Conservation (phyloP, 768 basidiomycete genomes). For the Hebeloma cylindrosporum region DNA sequence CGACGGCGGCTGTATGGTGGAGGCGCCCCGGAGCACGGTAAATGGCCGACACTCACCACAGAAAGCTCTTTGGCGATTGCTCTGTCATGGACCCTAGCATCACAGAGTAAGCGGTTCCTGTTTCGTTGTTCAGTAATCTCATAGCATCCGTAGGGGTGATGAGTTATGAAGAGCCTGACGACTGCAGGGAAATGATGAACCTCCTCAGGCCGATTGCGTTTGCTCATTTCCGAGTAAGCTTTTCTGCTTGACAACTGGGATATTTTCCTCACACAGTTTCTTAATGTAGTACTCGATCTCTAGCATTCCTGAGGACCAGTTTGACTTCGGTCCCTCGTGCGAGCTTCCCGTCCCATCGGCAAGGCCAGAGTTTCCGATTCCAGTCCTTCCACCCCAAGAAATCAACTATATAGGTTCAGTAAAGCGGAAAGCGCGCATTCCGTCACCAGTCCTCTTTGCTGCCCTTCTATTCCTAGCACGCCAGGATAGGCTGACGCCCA, state of each 20-base stretch:
- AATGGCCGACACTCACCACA: constrained; percentile 51
- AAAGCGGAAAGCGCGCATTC: constrained; percentile 32
- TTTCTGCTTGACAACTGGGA: constrained; percentile 14
- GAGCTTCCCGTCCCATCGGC: neutral
- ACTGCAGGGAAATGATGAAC: constrained; percentile 32
- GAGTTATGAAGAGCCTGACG: constrained; percentile 32
- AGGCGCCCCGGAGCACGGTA: constrained; percentile 36
- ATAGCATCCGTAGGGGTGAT: constrained; percentile 28
- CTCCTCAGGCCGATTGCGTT: constrained; percentile 47
- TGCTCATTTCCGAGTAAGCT: constrained; percentile 49
- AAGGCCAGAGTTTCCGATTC: constrained; percentile 24
- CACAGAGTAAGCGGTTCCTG: constrained; percentile 31
- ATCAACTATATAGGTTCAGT: constrained; percentile 45
- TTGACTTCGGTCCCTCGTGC: constrained; percentile 21
- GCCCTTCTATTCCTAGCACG: constrained; percentile 48
- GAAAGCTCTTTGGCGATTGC: constrained; percentile 46
- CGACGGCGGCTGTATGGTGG: constrained; percentile 39
- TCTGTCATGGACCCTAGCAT: constrained; percentile 48
- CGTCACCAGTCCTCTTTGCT: constrained; percentile 47
- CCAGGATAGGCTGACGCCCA: constrained; percentile 31
- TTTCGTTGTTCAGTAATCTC: constrained; percentile 1
- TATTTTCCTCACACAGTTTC: constrained; percentile 15
- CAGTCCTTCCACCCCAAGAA: constrained; percentile 27
- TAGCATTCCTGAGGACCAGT: constrained; percentile 34
- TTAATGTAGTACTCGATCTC: constrained; percentile 43